phyloP scores from a whole-genome alignment of 2,329 filamentous ascomycete species.

The Claviceps paspali region DNA sequence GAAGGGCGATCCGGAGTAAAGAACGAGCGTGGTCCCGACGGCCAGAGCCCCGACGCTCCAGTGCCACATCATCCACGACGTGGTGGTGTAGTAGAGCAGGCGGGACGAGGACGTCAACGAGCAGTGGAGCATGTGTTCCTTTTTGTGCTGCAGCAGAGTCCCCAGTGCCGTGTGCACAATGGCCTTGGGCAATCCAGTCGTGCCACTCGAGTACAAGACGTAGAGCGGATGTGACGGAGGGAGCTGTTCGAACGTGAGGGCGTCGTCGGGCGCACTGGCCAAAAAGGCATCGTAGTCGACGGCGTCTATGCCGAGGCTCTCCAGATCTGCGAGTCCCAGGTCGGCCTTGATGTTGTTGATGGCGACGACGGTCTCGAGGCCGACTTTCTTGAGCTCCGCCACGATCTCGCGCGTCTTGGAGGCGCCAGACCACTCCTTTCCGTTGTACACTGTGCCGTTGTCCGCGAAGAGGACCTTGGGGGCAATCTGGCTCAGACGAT shows the following conservation, averaged over 20 bases:
- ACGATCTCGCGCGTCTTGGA: conserved; percentile 69
- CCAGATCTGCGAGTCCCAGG: conserved; percentile 27
- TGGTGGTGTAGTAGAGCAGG: conserved; percentile 88
- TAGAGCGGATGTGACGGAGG: conserved; percentile 80
- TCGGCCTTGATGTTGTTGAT: conserved; percentile 48
- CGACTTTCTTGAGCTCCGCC: conserved; percentile 39
- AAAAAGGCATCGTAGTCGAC: conserved; percentile 32
- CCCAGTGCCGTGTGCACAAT: conserved; percentile 87
- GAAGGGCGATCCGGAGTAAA: conserved; percentile 92
- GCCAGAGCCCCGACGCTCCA: conserved; percentile 84
- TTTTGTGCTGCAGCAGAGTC: conserved; percentile 91
- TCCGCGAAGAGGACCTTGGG: conserved; percentile 75
- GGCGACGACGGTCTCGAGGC: conserved; percentile 56
- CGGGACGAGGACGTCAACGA: conserved; percentile 58
- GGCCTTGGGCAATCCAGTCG: conserved; percentile 75
- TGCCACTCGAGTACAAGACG: conserved; percentile 86
- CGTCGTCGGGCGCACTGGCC: conserved; percentile 23
- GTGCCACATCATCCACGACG: conserved; percentile 99
- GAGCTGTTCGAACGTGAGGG: conserved; percentile 58
- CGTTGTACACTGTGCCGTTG: conserved; percentile 81
- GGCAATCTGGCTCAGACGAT: conserved; percentile 71
- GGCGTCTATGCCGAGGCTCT: conserved; percentile 22
- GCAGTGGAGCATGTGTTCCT: conserved; percentile 81
- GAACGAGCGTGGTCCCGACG: conserved; percentile 64
- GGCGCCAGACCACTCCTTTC: conserved; percentile 68